Evolutionary conservation across 805 yeast genomes (phyloP).

Genomic region (Komagataella mondaviorum): DNA sequence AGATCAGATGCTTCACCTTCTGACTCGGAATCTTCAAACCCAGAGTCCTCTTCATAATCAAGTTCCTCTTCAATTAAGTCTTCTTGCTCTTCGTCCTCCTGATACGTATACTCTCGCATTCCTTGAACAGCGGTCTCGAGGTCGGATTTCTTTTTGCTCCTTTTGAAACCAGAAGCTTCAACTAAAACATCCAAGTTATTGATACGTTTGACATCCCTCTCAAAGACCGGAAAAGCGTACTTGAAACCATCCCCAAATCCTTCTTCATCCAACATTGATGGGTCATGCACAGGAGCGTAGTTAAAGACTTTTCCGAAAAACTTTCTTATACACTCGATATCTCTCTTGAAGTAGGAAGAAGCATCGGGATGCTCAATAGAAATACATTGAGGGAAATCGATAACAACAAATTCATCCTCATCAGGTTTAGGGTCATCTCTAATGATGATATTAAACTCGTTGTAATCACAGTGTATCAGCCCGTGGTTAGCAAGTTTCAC

Average conservation of each 20-base stretch:
- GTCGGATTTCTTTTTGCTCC: constrained; percentile 25
- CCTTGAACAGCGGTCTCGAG: constrained; percentile 57
- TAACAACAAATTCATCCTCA: constrained; percentile 71
- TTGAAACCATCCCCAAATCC: constrained; percentile 75
- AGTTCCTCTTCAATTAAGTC: constrained; percentile 22
- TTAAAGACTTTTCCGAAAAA: constrained; percentile 72
- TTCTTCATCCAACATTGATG: constrained; percentile 60
- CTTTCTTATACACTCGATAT: constrained; percentile 76
- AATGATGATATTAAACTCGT: constrained; percentile 90
- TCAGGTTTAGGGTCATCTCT: constrained; percentile 30
- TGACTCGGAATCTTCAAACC: constrained; percentile 19
- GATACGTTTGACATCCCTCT: constrained; percentile 57
- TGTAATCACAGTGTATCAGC: constrained; percentile 92
- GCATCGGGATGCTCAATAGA: constrained; percentile 89
- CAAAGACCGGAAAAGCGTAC: constrained; percentile 67
- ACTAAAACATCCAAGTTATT: constrained; percentile 74
- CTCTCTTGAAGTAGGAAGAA: constrained; percentile 76
- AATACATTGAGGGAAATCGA: constrained; percentile 97
- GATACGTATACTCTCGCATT: constrained; percentile 33
- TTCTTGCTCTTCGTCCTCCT: constrained; percentile 22
- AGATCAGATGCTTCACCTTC: constrained; percentile 21
- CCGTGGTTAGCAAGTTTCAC: constrained; percentile 81
- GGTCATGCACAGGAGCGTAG: constrained; percentile 56
- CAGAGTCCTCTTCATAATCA: constrained; percentile 18
- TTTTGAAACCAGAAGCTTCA: constrained; percentile 77